phyloP scores from a whole-genome alignment of 768 basidiomycete genomes.

The Serendipita sp. region DNA sequence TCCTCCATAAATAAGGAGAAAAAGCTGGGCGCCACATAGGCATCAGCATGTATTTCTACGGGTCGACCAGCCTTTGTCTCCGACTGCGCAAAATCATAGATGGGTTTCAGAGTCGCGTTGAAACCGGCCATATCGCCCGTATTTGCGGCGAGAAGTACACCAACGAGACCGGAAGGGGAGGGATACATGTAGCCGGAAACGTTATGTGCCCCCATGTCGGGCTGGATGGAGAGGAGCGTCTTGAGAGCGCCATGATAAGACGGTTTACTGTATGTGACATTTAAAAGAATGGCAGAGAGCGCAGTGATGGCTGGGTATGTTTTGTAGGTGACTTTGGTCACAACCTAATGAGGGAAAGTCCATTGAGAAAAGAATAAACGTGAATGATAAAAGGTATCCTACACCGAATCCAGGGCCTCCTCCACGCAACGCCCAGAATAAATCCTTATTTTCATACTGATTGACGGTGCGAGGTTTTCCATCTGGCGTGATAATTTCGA shows the following conservation, averaged over 20 bases:
- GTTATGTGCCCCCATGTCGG: neutral
- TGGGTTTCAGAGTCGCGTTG: neutral
- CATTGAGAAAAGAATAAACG: neutral
- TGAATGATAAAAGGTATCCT: neutral
- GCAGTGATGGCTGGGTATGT: constrained; percentile 2
- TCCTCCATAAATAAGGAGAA: neutral
- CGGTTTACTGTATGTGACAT: neutral
- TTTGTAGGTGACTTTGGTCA: constrained; percentile 3
- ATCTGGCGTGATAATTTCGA: constrained; percentile 10
- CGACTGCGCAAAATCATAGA: neutral
- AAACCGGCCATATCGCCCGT: neutral
- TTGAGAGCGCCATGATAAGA: neutral
- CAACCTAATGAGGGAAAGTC: neutral
- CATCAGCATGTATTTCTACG: neutral
- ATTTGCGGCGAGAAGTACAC: neutral
- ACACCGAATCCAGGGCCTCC: constrained; percentile 10
- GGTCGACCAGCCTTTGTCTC: neutral
- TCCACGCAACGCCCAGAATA: constrained; percentile 12
- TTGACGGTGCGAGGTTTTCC: constrained; percentile 4
- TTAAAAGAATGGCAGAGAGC: neutral
- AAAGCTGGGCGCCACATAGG: neutral
- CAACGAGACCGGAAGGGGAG: neutral
- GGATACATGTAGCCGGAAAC: neutral
- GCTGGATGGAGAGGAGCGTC: neutral
- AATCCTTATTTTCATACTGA: constrained; percentile 4